Evolutionary conservation across 345 rosid genomes (phyloP).

Genomic region (Triadica sebifera): DNA sequence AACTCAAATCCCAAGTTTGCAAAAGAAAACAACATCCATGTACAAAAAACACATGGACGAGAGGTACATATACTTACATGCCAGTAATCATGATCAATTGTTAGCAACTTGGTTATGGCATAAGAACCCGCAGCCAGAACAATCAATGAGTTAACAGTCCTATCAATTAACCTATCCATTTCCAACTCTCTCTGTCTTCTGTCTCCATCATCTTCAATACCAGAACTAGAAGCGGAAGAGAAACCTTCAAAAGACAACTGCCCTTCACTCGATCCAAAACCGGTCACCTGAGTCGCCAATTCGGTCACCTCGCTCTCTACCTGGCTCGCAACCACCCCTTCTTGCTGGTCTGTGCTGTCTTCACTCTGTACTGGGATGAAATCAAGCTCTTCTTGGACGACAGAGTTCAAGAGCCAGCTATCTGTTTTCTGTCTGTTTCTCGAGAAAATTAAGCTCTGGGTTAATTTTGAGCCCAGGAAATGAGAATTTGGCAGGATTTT

Average conservation of each 20-base stretch:
- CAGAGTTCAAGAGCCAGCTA: slow-evolving; percentile 41
- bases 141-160: slow-evolving; percentile 67
- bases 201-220: slow-evolving; percentile 27
- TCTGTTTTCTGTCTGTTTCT: slow-evolving; percentile 40
- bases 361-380: slow-evolving; percentile 61
- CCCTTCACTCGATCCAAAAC: slow-evolving; percentile 56
- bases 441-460: slow-evolving; percentile 32
- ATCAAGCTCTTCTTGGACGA: slow-evolving; percentile 51
- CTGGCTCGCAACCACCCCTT: slow-evolving; percentile 46
- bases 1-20: not conserved
- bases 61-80: slow-evolving; percentile 46
- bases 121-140: slow-evolving; percentile 81
- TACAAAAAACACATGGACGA: not conserved
- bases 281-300: slow-evolving; percentile 53
- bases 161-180: slow-evolving; percentile 55
- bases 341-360: slow-evolving; percentile 54
- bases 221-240: slow-evolving; percentile 42
- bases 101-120: slow-evolving; percentile 81
- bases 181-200: slow-evolving; percentile 35
- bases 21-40: not conserved
- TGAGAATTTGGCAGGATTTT: slow-evolving; percentile 23
- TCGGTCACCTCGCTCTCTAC: slow-evolving; percentile 50
- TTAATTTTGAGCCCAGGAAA: slow-evolving; percentile 22
- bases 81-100: slow-evolving; percentile 90
- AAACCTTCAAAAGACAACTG: slow-evolving; percentile 77